Evolutionary conservation across 73 alveolate species (phyloP).

Genomic region (Paramecium primaurelia): DNA sequence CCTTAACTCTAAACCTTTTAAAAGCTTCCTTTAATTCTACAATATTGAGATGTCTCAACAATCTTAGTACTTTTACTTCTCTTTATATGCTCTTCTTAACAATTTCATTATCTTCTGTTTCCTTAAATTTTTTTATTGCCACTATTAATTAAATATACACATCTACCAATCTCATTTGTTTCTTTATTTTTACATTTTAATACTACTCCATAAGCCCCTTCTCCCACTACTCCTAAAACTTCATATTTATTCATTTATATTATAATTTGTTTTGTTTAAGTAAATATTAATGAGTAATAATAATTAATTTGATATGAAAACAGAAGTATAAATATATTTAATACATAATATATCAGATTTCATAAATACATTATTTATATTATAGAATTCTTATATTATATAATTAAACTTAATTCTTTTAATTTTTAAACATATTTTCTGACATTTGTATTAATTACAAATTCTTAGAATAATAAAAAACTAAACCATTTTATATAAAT

Average conservation of each 20-base stretch:
- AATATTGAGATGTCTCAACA: constrained; percentile 79
- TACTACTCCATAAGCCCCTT: constrained; percentile 94
- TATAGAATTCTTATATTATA: not conserved
- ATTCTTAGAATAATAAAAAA: not conserved
- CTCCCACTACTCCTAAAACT: constrained; percentile 90
- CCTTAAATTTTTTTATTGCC: constrained; percentile 88
- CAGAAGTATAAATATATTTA: not conserved
- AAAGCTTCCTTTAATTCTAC: constrained; percentile 92
- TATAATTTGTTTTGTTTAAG: not conserved
- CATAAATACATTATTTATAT: not conserved
- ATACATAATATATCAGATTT: not conserved
- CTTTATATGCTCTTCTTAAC: constrained; percentile 75
- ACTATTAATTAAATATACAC: constrained; percentile 32
- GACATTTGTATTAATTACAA: not conserved
- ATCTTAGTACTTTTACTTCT: constrained; percentile 86
- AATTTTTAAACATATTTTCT: not conserved
- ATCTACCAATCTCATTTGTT: constrained; percentile 59
- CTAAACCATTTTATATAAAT: too few relatives aligned
- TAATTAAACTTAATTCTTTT: not conserved
- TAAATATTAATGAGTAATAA: not conserved
- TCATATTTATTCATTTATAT: constrained; percentile 87
- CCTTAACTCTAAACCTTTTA: constrained; percentile 48
- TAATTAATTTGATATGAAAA: not conserved
- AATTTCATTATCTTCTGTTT: constrained; percentile 79
- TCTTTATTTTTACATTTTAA: constrained; percentile 85